Percentiles rank a stretch among this genome's conserved stretches.
Evolutionary conservation across 805 yeast species (phyloP).

Genomic region (Candida khao-thaluensis): DNA sequence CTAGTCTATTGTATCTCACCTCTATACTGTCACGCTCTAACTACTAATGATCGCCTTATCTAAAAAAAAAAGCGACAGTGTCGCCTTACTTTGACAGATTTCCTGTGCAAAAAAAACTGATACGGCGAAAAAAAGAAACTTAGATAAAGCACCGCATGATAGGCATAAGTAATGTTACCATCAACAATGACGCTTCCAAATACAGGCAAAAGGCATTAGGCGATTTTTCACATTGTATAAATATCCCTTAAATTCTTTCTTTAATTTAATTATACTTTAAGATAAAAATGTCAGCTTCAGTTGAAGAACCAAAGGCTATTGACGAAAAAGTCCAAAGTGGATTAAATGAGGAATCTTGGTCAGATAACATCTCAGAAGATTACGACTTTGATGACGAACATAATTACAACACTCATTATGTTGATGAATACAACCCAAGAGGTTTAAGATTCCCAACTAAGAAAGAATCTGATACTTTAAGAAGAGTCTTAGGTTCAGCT

Average conservation of each 20-base stretch:
- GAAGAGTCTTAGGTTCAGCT: conserved; percentile 46
- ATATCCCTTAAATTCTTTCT: neutral
- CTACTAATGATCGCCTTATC: too few relatives aligned
- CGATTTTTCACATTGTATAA: neutral
- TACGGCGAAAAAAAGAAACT: neutral
- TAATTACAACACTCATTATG: conserved; percentile 22
- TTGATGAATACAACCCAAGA: conserved; percentile 35
- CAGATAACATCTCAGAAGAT: conserved; percentile 16
- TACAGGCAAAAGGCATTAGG: neutral
- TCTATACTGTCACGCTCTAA: too few relatives aligned
- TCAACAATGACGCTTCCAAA: neutral
- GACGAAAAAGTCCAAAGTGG: conserved; percentile 4
- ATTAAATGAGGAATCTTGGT: conserved; percentile 13
- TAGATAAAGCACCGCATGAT: neutral
- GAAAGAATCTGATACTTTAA: conserved; percentile 24
- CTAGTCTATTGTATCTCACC: too few relatives aligned
- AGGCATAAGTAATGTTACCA: too few relatives aligned
- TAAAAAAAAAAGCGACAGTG: neutral
- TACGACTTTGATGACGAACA: conserved; percentile 23
- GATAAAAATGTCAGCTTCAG: neutral
- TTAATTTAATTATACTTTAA: too few relatives aligned
- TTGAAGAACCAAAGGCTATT: neutral
- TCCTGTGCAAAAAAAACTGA: neutral
- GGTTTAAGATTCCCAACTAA: conserved; percentile 38
- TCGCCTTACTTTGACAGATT: too few relatives aligned